Evolutionary conservation across 2,329 filamentous ascomycete species (phyloP).

Genomic region (Leptographium lundbergii): DNA sequence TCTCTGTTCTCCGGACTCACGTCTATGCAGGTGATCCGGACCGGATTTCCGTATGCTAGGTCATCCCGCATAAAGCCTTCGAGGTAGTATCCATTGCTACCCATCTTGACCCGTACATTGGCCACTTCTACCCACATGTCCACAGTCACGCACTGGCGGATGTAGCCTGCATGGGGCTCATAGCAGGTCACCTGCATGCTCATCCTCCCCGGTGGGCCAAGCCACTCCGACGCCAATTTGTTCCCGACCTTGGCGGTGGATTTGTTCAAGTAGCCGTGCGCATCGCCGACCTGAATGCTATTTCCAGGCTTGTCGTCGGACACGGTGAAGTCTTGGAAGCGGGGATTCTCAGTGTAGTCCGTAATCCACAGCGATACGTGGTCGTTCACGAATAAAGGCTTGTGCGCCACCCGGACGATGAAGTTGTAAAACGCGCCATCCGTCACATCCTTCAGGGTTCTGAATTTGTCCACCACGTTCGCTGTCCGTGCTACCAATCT

Average conservation of each 20-base stretch:
- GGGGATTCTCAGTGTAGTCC: conserved; percentile 65
- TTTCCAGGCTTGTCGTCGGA: conserved; percentile 22
- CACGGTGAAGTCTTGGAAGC: conserved; percentile 41
- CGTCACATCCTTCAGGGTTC: conserved; percentile 49
- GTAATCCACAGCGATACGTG: conserved; percentile 58
- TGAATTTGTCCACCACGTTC: conserved; percentile 43
- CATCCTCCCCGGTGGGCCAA: conserved; percentile 60
- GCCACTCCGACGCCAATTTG: conserved; percentile 35
- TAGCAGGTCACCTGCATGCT: conserved; percentile 61
- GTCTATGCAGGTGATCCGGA: conserved; percentile 28
- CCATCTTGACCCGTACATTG: conserved; percentile 60
- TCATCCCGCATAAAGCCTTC: conserved; percentile 65
- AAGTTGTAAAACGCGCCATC: conserved; percentile 51
- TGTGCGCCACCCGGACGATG: conserved; percentile 54
- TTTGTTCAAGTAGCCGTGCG: conserved; percentile 37
- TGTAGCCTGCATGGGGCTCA: conserved; percentile 49
- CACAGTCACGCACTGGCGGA: conserved; percentile 41
- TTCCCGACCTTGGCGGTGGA: conserved; percentile 10
- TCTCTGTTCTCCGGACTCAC: conserved; percentile 32
- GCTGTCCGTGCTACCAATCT: conserved; percentile 23
- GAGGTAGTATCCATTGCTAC: conserved; percentile 38
- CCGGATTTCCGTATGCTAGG: conserved; percentile 2
- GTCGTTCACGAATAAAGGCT: conserved; percentile 29
- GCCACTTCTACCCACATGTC: conserved; percentile 51
- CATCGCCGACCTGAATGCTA: conserved; percentile 28